Conservation (phyloP, 306 rosid species). For the Vigna unguiculata region DNA sequence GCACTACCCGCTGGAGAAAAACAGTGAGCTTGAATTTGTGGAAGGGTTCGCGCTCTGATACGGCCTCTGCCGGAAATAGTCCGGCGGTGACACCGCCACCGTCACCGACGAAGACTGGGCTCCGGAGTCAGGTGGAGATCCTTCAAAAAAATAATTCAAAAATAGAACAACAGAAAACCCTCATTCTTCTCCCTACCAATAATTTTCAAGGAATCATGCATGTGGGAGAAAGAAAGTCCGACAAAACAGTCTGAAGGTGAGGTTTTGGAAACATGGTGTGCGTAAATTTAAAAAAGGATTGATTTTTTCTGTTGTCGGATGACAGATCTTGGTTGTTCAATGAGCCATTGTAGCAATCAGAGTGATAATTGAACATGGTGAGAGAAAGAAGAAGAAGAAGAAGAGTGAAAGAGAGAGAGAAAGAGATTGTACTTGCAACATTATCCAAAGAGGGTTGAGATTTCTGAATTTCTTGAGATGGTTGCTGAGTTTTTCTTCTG, state of each 20-base stretch:
- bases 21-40: slow-evolving; percentile 68
- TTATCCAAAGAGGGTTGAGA: slow-evolving; percentile 54
- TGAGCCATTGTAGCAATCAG: background rate
- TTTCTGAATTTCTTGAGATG: slow-evolving; percentile 59
- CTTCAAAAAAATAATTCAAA: slow-evolving; percentile 39
- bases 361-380: background rate
- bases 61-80: slow-evolving; percentile 71
- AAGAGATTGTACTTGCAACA: slow-evolving; percentile 54
- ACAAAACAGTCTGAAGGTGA: background rate
- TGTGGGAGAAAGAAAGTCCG: background rate
- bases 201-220: background rate
- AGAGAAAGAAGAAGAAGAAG: background rate
- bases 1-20: slow-evolving; percentile 73
- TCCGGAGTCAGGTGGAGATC: slow-evolving; percentile 74
- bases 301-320: background rate
- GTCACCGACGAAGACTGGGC: slow-evolving; percentile 81
- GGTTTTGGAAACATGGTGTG: too few relatives aligned
- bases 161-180: background rate
- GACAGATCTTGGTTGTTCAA: background rate
- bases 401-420: background rate
- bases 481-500: slow-evolving; percentile 84
- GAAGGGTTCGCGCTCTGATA: slow-evolving; percentile 64
- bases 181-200: background rate
- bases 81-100: slow-evolving; percentile 84
- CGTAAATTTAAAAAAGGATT: too few relatives aligned